phyloP scores from a whole-genome alignment of 129 eudicot genomes.

The Escallonia rubra region DNA sequence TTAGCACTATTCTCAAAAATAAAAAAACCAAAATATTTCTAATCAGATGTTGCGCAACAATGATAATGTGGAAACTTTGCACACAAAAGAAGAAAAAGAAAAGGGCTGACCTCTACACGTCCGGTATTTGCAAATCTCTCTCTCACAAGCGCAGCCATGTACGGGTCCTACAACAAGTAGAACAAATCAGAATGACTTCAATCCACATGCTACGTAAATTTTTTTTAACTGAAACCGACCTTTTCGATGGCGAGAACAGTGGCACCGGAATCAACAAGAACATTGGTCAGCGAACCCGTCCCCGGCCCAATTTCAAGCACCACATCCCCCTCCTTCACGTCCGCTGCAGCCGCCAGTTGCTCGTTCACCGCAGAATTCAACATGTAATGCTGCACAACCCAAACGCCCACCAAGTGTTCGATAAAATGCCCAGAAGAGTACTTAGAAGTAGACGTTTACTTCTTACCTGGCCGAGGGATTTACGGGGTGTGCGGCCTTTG shows the following conservation, averaged over 20 bases:
- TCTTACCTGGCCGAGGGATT: slow-evolving; percentile 90
- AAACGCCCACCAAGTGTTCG: slow-evolving; percentile 40
- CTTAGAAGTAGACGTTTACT: not conserved
- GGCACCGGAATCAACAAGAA: slow-evolving; percentile 89
- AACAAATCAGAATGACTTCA: not conserved
- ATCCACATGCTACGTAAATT: too few relatives aligned
- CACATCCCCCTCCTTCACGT: slow-evolving; percentile 74
- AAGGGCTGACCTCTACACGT: slow-evolving; percentile 51
- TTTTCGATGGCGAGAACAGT: slow-evolving; percentile 93
- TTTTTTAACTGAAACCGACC: slow-evolving; percentile 26
- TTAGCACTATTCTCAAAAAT: not conserved
- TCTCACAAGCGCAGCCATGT: slow-evolving; percentile 83
- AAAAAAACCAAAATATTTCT: not conserved
- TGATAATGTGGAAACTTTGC: not conserved
- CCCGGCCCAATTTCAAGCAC: slow-evolving; percentile 99
- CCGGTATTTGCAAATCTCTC: slow-evolving; percentile 68
- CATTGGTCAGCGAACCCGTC: slow-evolving; percentile 93
- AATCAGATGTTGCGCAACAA: not conserved
- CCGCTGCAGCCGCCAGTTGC: slow-evolving; percentile 65
- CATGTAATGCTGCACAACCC: slow-evolving; percentile 86
- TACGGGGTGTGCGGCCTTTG: slow-evolving; percentile 79
- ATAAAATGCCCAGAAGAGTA: slow-evolving; percentile 35
- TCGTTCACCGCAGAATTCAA: slow-evolving; percentile 67
- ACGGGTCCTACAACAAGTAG: slow-evolving; percentile 53
- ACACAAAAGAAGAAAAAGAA: not conserved